Evolutionary conservation across 164 flowering plant species (phyloP).

Genomic region (grape (Vitis vinifera)): DNA sequence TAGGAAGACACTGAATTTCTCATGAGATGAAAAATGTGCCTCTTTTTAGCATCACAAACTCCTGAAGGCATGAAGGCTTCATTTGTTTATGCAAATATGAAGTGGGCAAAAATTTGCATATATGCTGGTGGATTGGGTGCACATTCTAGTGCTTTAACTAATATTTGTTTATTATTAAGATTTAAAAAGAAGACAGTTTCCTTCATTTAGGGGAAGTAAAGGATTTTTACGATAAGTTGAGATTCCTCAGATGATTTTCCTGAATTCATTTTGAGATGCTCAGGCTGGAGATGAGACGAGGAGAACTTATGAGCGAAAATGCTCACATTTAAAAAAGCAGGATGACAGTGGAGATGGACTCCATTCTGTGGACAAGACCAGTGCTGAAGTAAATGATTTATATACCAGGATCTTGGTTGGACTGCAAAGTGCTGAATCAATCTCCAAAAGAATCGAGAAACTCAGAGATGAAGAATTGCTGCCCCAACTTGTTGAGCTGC

Average conservation of each 20-base stretch:
- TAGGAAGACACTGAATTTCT: too few species aligned
- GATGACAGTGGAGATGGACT: conserved; percentile 14
- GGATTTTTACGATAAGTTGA: too few species aligned
- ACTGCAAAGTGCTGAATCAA: conserved; percentile 21
- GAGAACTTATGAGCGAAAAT: conserved; percentile 17
- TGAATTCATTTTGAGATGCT: too few species aligned
- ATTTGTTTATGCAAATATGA: not conserved
- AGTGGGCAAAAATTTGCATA: not conserved
- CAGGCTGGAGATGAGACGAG: conserved; percentile 18
- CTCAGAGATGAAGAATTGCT: conserved; percentile 33
- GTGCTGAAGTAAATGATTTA: conserved; percentile 18
- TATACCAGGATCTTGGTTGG: conserved; percentile 20
- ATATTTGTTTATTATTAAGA: too few species aligned
- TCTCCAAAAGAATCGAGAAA: conserved; percentile 24
- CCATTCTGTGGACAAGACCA: conserved; percentile 9
- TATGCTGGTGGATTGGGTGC: too few species aligned
- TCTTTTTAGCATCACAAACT: not conserved
- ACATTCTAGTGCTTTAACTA: too few species aligned
- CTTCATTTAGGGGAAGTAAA: too few species aligned
- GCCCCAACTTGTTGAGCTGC: conserved; percentile 29
- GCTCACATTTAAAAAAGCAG: conserved; percentile 15
- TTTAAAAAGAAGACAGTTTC: too few species aligned
- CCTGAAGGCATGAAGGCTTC: not conserved
- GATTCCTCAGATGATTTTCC: too few species aligned
- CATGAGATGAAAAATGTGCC: too few species aligned